These are phyloP conservation scores for Malassezia pachydermatis DNA, from an alignment of 1,284 basidiomycete genomes.

Conservation along the genomic window DNA sequence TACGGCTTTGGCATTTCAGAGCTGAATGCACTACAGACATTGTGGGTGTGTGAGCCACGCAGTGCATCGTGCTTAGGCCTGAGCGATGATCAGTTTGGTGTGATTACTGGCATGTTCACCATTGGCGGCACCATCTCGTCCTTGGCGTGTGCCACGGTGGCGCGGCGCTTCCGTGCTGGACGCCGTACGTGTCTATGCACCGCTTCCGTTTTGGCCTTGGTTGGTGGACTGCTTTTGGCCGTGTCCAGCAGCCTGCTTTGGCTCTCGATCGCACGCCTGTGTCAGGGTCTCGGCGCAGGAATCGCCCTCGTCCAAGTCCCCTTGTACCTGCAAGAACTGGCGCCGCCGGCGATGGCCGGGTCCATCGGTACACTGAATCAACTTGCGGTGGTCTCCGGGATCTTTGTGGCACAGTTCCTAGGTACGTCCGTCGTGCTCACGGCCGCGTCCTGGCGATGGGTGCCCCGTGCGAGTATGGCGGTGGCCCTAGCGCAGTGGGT, in stretches of 20 bases:
- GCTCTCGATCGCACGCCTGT: slow-evolving; percentile 48
- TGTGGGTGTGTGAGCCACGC: slow-evolving; percentile 1
- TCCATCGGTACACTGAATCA: slow-evolving; percentile 70
- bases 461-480: slow-evolving; percentile 40
- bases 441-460: slow-evolving; percentile 43
- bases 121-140: slow-evolving; percentile 70
- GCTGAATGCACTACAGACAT: slow-evolving; percentile 33
- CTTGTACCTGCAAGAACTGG: slow-evolving; percentile 70
- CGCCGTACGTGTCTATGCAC: slow-evolving; percentile 18
- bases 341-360: slow-evolving; percentile 64
- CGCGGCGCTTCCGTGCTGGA: slow-evolving; percentile 19
- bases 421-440: slow-evolving; percentile 44
- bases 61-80: slow-evolving; percentile 21
- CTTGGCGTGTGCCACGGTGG: slow-evolving; percentile 21
- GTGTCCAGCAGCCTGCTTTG: slow-evolving; percentile 2
- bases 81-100: slow-evolving; percentile 11
- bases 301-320: slow-evolving; percentile 76
- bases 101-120: slow-evolving; percentile 60
- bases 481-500: slow-evolving; percentile 47
- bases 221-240: slow-evolving; percentile 19
- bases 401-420: slow-evolving; percentile 48
- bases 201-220: slow-evolving; percentile 17
- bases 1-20: slow-evolving; percentile 44
- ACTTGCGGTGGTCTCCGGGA: slow-evolving; percentile 40
- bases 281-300: slow-evolving; percentile 70